A percentile compares a stretch with the other conserved stretches of the same genome.
phyloP scores from a whole-genome alignment of 768 basidiomycete genomes.

The Mycena metata region DNA sequence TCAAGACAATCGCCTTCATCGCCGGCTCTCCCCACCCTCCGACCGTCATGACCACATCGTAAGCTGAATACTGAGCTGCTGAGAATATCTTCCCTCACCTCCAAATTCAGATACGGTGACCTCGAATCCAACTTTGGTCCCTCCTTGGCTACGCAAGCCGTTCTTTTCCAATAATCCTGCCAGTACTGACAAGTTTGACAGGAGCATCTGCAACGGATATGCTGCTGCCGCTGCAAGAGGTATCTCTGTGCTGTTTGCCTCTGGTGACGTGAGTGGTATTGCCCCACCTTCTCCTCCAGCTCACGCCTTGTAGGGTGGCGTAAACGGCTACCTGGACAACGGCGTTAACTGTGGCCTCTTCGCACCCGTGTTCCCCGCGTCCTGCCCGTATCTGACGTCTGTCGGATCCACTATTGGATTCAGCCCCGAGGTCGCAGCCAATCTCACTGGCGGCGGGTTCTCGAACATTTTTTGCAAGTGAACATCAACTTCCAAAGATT shows the following conservation, averaged over 20 bases:
- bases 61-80: constrained; percentile 8
- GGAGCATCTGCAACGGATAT: constrained; percentile 63
- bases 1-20: constrained; percentile 49
- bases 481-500: constrained; percentile 10
- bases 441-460: too few relatives aligned
- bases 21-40: constrained; percentile 62
- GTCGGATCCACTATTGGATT: too few relatives aligned
- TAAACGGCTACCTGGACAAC: constrained; percentile 20
- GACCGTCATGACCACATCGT: constrained; percentile 64
- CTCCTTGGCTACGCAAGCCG: constrained; percentile 51
- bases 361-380: constrained; percentile 42
- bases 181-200: constrained; percentile 60
- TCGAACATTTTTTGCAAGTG: constrained; percentile 52
- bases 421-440: too few relatives aligned
- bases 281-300: background rate
- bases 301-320: constrained; percentile 21
- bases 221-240: constrained; percentile 48
- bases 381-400: constrained; percentile 31
- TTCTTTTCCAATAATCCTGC: constrained; percentile 57
- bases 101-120: constrained; percentile 23
- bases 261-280: constrained; percentile 26
- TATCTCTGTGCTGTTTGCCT: constrained; percentile 28
- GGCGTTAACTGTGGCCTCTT: constrained; percentile 46
- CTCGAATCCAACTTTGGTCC: constrained; percentile 23
- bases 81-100: constrained; percentile 9